These are phyloP conservation scores for Dentipellis fragilis DNA, from an alignment of 768 basidiomycete species.

Conservation along the genomic window DNA sequence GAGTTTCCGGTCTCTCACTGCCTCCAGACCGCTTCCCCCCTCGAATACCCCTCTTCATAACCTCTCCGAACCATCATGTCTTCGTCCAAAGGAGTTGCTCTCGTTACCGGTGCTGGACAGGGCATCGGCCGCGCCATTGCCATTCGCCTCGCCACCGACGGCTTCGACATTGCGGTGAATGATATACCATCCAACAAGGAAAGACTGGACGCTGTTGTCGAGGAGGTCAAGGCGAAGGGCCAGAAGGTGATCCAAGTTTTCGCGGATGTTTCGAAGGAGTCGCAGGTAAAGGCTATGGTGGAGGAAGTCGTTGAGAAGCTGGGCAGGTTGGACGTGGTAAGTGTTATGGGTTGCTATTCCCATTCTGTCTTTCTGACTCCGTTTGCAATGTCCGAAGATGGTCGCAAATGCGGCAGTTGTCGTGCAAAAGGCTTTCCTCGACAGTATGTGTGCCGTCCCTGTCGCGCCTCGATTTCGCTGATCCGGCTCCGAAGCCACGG, in stretches of 20 bases:
- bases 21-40: no score
- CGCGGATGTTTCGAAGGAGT: neutral
- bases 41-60: no score
- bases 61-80: no score
- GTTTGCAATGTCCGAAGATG: neutral
- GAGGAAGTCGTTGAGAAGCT: neutral
- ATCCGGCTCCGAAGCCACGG: slow-evolving; percentile 5
- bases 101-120: slow-evolving; percentile 34
- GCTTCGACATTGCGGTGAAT: slow-evolving; percentile 36
- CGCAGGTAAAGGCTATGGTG: neutral
- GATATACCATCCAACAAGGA: slow-evolving; percentile 16
- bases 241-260: neutral
- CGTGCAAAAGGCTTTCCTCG: neutral
- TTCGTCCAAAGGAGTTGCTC: slow-evolving; percentile 19
- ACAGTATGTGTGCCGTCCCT: neutral
- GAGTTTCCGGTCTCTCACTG: no score
- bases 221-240: neutral
- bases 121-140: slow-evolving; percentile 43
- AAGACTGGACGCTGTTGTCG: neutral
- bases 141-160: slow-evolving; percentile 34
- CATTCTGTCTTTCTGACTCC: neutral
- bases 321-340: neutral
- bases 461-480: no score
- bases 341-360: neutral
- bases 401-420: neutral